These are phyloP conservation scores for Nothopassalora personata DNA, from an alignment of 2,329 filamentous ascomycete species.

Conservation along the genomic window DNA sequence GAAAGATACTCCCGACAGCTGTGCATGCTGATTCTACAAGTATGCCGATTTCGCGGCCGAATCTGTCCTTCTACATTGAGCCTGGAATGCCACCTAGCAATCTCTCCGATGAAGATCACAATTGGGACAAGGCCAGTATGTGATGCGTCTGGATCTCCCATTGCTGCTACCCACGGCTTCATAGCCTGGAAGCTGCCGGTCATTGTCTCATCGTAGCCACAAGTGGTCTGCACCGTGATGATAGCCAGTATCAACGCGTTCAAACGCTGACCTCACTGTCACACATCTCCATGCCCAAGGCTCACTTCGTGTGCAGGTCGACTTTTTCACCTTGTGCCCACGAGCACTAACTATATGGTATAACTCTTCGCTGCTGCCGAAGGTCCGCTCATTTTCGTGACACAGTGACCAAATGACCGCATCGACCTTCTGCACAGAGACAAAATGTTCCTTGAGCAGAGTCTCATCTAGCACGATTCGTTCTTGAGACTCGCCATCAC, in stretches of 20 bases:
- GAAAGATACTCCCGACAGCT: not conserved
- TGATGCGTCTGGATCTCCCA: conserved; percentile 5
- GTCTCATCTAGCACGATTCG: no score
- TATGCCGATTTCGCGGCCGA: not conserved
- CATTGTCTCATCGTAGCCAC: conserved; percentile 8
- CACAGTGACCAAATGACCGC: no score
- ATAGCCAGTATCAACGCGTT: conserved; percentile 2
- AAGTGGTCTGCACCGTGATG: conserved; percentile 6
- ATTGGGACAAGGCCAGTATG: conserved; percentile 8
- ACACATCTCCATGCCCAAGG: no score
- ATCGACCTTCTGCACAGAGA: no score
- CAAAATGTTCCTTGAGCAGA: no score
- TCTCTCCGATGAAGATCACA: conserved; percentile 5
- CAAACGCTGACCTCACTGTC: no score
- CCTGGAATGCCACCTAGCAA: not conserved
- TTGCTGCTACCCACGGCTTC: conserved; percentile 8
- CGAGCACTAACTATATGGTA: no score
- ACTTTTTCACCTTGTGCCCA: no score
- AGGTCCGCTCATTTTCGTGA: no score
- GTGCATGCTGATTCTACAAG: not conserved
- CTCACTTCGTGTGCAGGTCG: no score
- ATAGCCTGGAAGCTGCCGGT: conserved; percentile 9
- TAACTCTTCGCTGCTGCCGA: no score
- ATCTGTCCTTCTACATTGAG: not conserved
- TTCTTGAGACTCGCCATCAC: no score